Evolutionary conservation across 345 rosid species (phyloP).

Genomic region (Gossypium australe): DNA sequence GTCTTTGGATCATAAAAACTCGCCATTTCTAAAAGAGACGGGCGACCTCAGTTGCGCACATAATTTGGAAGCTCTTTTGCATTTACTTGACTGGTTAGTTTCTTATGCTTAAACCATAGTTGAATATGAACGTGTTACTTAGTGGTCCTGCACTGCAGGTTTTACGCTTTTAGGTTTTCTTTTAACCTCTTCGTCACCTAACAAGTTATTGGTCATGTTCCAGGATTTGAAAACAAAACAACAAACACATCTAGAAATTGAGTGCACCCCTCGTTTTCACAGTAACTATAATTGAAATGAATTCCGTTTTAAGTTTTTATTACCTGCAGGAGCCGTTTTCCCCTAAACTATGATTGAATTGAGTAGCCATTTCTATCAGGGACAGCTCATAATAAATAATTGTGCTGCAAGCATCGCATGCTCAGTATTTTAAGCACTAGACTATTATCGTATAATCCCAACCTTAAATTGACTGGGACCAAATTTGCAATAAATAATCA

Average conservation of each 20-base stretch:
- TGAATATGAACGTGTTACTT: neutral
- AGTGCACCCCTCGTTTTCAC: neutral
- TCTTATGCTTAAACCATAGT: neutral
- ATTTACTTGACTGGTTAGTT: conserved; percentile 78
- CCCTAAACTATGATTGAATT: neutral
- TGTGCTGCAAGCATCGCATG: too few species aligned
- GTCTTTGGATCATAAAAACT: conserved; percentile 51
- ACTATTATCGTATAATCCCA: neutral
- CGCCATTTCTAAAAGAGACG: conserved; percentile 63
- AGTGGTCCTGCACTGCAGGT: neutral
- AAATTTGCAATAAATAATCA: neutral
- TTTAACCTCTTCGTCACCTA: neutral
- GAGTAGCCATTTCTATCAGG: neutral
- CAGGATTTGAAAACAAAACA: neutral
- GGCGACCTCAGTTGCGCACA: conserved; percentile 50
- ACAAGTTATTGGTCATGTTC: neutral
- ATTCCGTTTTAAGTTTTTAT: neutral
- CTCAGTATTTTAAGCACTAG: neutral
- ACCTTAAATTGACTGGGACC: neutral
- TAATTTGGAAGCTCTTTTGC: conserved; percentile 72
- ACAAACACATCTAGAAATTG: neutral
- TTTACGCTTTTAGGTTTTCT: neutral
- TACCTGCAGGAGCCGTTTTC: too few species aligned
- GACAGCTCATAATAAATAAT: neutral
- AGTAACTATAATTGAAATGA: neutral